Conservation (phyloP, 352 stramenopile species). For the Globisporangium abappressorium region DNA sequence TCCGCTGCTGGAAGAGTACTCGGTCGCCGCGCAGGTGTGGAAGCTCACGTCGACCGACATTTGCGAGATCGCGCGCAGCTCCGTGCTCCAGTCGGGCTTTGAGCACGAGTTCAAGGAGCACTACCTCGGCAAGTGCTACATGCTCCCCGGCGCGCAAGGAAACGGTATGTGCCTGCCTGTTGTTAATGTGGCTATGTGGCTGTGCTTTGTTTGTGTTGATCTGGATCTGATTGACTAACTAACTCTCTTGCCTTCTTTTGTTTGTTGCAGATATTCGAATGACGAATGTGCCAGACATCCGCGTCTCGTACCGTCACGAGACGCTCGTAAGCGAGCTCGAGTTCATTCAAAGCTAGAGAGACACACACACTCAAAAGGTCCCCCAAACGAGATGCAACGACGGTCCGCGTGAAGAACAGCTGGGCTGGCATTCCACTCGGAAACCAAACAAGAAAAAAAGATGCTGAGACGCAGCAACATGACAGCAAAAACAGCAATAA, state of each 20-base stretch:
- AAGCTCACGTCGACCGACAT: constrained; percentile 96
- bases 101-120: constrained; percentile 97
- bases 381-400: background rate
- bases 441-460: background rate
- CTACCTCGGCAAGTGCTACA: constrained; percentile 94
- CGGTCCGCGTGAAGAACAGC: no score
- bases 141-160: constrained; percentile 57
- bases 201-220: constrained; percentile 14
- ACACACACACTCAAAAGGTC: background rate
- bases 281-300: constrained; percentile 94
- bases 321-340: constrained; percentile 67
- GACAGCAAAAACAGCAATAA: background rate
- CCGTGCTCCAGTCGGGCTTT: constrained; percentile 98
- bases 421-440: background rate
- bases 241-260: background rate
- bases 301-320: constrained; percentile 88
- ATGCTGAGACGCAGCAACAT: background rate
- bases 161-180: constrained; percentile 51
- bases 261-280: constrained; percentile 84
- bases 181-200: constrained; percentile 14
- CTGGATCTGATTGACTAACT: background rate
- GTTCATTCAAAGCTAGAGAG: constrained; percentile 61
- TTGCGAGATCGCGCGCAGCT: constrained; percentile 98
- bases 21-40: constrained; percentile 91
- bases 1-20: constrained; percentile 96